Conservation (phyloP, 2,329 filamentous ascomycete species). For the Cytospora schulzeri region DNA sequence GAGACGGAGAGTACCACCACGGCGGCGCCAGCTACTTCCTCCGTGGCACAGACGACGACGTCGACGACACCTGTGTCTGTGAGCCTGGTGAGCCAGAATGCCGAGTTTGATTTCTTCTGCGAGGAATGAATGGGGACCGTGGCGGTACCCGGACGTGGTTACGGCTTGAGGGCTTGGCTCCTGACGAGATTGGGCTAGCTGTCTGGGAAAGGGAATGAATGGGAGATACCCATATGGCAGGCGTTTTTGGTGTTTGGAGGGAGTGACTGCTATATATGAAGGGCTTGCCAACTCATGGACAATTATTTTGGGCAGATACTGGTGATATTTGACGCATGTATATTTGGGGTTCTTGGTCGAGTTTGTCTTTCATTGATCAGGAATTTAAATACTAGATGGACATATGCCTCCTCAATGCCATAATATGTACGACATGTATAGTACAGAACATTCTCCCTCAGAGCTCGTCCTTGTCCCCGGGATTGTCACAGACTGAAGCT, state of each 20-base stretch:
- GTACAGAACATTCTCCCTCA: too few species aligned
- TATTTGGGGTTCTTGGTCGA: not conserved
- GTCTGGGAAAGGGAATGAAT: too few species aligned
- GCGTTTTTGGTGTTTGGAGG: not conserved
- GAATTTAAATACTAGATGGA: too few species aligned
- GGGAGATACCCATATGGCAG: too few species aligned
- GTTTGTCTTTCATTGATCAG: too few species aligned
- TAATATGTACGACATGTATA: too few species aligned
- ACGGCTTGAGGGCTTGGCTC: too few species aligned
- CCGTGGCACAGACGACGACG: slow-evolving; percentile 13
- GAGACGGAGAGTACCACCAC: not conserved
- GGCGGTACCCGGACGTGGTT: too few species aligned
- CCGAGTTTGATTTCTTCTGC: slow-evolving; percentile 51
- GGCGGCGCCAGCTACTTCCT: slow-evolving; percentile 23
- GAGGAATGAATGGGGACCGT: slow-evolving; percentile 9
- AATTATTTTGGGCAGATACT: not conserved
- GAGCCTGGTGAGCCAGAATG: slow-evolving; percentile 42
- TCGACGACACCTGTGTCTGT: slow-evolving; percentile 38
- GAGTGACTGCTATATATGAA: not conserved
- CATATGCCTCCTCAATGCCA: too few species aligned
- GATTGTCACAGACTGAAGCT: not conserved
- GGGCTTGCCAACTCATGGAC: not conserved
- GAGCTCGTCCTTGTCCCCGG: not conserved
- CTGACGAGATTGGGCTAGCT: not conserved
- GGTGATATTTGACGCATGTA: not conserved